Conservation (phyloP, 345 rosid species). For the Murraya koenigii region DNA sequence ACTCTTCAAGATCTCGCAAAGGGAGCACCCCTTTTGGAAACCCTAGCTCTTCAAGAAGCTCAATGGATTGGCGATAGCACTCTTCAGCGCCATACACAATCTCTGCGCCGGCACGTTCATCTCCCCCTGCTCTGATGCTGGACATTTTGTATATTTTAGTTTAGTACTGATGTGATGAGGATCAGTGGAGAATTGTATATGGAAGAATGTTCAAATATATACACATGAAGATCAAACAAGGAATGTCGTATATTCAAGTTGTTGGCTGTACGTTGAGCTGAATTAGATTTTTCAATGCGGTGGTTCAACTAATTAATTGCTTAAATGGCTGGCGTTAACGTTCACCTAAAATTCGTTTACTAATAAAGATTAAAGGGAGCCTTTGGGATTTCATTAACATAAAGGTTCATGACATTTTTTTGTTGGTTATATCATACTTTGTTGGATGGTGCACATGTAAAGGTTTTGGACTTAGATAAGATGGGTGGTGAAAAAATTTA, state of each 20-base stretch:
- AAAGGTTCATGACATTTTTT: too few relatives aligned
- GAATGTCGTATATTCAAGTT: not conserved
- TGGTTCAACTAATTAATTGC: slow-evolving; percentile 9
- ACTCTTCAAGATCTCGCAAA: slow-evolving; percentile 74
- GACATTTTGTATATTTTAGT: slow-evolving; percentile 30
- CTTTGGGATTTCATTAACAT: too few relatives aligned
- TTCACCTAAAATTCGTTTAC: too few relatives aligned
- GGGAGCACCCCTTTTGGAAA: slow-evolving; percentile 92
- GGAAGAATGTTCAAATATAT: not conserved
- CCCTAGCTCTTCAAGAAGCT: slow-evolving; percentile 79
- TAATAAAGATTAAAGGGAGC: too few relatives aligned
- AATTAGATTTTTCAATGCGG: not conserved
- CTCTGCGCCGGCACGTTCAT: slow-evolving; percentile 69
- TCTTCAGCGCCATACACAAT: slow-evolving; percentile 66
- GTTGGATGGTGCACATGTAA: too few relatives aligned
- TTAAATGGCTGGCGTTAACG: too few relatives aligned
- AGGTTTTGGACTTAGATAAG: too few relatives aligned
- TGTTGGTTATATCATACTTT: too few relatives aligned
- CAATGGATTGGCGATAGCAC: slow-evolving; percentile 58
- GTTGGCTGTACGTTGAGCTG: slow-evolving; percentile 24
- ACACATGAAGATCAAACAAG: not conserved
- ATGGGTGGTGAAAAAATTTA: too few relatives aligned
- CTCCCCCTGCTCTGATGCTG: slow-evolving; percentile 20
- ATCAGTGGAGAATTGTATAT: not conserved
- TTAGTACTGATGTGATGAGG: too few relatives aligned